Percentiles rank a stretch among this genome's conserved stretches.
phyloP scores from a whole-genome alignment of 2,329 filamentous ascomycete genomes.

The Xylariales sp. region DNA sequence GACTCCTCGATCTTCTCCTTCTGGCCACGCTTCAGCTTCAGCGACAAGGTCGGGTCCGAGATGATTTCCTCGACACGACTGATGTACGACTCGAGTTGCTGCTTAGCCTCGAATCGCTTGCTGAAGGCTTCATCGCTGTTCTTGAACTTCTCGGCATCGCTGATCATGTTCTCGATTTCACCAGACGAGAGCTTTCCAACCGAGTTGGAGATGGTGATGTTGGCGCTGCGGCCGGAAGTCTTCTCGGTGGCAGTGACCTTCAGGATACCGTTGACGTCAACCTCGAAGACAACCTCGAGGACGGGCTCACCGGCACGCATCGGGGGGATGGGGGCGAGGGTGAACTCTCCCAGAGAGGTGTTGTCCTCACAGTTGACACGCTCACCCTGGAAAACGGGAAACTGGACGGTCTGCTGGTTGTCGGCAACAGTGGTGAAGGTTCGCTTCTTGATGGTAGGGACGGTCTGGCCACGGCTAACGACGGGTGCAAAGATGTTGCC shows the following conservation, averaged over 20 bases:
- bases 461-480: slow-evolving; percentile 72
- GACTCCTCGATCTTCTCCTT: slow-evolving; percentile 99
- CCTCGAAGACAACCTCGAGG: slow-evolving; percentile 97
- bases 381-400: slow-evolving; percentile 94
- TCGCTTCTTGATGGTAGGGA: slow-evolving; percentile 77
- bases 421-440: slow-evolving; percentile 82
- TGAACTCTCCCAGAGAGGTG: slow-evolving; percentile 96
- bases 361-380: slow-evolving; percentile 98
- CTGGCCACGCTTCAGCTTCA: slow-evolving; percentile 98
- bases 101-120: slow-evolving; percentile 98
- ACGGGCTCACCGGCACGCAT: slow-evolving; percentile 94
- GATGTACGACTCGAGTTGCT: slow-evolving; percentile 99
- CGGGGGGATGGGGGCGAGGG: slow-evolving; percentile 80
- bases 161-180: slow-evolving; percentile 98
- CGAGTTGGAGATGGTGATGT: slow-evolving; percentile 99
- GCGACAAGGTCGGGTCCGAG: slow-evolving; percentile 88
- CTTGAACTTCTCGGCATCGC: slow-evolving; percentile 98
- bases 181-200: slow-evolving; percentile 92
- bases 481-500: slow-evolving; percentile 98
- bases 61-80: slow-evolving; percentile 98
- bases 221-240: slow-evolving; percentile 93
- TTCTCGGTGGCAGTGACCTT: slow-evolving; percentile 99
- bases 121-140: slow-evolving; percentile 94
- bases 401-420: slow-evolving; percentile 77
- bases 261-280: slow-evolving; percentile 99